Percentiles rank a stretch among this genome's conserved stretches.
Conservation (phyloP, 257 asterid species). For the Petunia secreta region DNA sequence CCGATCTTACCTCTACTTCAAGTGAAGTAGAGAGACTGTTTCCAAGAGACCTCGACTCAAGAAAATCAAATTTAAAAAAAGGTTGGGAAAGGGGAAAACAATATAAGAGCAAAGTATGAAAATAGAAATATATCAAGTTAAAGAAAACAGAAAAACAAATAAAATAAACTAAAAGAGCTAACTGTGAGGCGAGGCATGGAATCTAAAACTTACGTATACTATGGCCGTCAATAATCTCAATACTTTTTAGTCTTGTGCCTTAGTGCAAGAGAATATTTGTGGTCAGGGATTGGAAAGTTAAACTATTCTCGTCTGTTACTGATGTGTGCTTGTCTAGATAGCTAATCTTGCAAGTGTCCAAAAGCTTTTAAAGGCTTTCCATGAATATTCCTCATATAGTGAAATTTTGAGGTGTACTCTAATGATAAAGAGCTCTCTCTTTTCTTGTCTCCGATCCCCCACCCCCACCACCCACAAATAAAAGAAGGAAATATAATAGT, state of each 20-base stretch:
- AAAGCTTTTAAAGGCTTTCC: not conserved
- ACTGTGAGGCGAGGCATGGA: constrained; percentile 12
- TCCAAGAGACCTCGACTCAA: too few species aligned
- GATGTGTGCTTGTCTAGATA: not conserved
- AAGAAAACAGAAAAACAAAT: not conserved
- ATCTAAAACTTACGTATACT: not conserved
- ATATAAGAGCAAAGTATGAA: too few species aligned
- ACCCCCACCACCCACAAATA: not conserved
- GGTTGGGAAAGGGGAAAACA: too few species aligned
- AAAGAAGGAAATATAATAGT: not conserved
- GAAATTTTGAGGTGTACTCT: not conserved
- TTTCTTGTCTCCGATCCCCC: not conserved
- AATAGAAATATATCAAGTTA: too few species aligned
- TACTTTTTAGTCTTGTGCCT: too few species aligned
- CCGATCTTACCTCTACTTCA: too few species aligned
- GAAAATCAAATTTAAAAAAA: too few species aligned
- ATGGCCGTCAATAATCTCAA: not conserved
- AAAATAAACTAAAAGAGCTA: not conserved
- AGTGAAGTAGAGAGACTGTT: too few species aligned
- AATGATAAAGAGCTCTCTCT: not conserved
- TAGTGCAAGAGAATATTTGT: not conserved
- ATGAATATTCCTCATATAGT: not conserved
- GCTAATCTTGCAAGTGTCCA: not conserved
- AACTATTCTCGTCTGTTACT: not conserved
- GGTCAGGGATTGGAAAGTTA: not conserved